Percentiles rank a stretch among this genome's conserved stretches.
Conservation (phyloP, 495 filamentous ascomycete species). For the Annulohypoxylon stygium region DNA sequence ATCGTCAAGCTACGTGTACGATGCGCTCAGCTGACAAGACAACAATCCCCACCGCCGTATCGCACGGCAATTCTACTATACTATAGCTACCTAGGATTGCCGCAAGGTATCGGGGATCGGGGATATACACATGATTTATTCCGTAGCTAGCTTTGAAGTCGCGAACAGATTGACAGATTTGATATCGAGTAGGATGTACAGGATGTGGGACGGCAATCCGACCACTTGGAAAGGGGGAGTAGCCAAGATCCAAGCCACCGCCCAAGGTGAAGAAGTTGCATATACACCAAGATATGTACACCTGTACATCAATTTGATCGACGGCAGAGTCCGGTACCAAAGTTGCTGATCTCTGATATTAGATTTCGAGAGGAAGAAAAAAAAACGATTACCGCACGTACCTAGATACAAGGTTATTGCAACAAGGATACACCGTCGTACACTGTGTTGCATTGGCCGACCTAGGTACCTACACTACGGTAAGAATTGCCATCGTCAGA, state of each 20-base stretch:
- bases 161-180: constrained; percentile 7
- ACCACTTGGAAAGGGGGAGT: constrained; percentile 7
- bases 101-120: constrained; percentile 2
- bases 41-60: constrained; percentile 38
- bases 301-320: constrained; percentile 43
- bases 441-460: constrained; percentile 44
- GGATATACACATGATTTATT: constrained; percentile 9
- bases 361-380: constrained; percentile 10
- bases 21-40: constrained; percentile 47
- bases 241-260: constrained; percentile 28
- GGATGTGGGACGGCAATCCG: constrained; percentile 22
- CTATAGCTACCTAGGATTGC: constrained; percentile 9
- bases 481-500: constrained; percentile 39
- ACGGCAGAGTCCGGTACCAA: constrained; percentile 23
- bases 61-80: constrained; percentile 30
- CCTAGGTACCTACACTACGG: background rate
- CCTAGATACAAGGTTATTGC: constrained; percentile 27
- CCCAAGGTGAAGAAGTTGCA: constrained; percentile 28
- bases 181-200: constrained; percentile 2
- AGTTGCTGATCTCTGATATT: constrained; percentile 41
- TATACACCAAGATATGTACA: background rate
- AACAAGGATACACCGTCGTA: constrained; percentile 38
- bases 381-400: constrained; percentile 40
- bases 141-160: constrained; percentile 14
- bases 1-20: constrained; percentile 48